Base-by-base conservation (phyloP, 306 rosid genomes). In the Myrica gale region DNA sequence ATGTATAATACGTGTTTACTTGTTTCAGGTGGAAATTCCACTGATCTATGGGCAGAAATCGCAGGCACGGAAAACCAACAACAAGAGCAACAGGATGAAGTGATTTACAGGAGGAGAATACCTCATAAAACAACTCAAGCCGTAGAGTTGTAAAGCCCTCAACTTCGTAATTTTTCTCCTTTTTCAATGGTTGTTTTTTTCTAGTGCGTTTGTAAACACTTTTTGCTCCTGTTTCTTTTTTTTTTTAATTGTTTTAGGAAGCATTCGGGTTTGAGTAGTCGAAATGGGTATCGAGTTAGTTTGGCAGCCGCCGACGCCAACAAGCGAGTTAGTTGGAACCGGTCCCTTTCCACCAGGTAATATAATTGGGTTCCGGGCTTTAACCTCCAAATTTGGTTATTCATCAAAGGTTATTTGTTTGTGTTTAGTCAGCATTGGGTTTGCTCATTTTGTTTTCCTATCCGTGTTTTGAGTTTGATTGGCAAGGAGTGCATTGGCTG, bases 341-440 rank as follows among this genome's bases (percentile, higher is more conserved):
- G 98, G 20, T 76, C 90, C 43, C 98, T 95, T 54, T 95, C 97
- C 32, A 84, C 90, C 79, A 92, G 98, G 98, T 92, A 74, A 41
- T 26, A 11, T 73, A 74, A 50, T 19, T 54, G 51, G 39, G 51
- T 65, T 45, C 72, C 44, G 6, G 46, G 72, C 63, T 57, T 57
- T 57, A 20, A 20, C 6, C 1, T n/a, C 11, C 15, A 54, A 17
- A n/a, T 16, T 17, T n/a, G 6, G 20, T 54, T n/a, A 7, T 54
- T 19, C 9, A 3, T 19, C 7, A 54, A 54, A 54, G 7, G 8
- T 44, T n/a, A 3, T 19, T 10, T 79, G 16, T 54, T 68, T 69
- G 26, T 51, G 9, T 61, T 32, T 43, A 17, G 23, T 39, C 46
- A 5, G 4, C 4, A 20, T 6, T 42, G 67, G 32, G 32, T 45